Conservation (phyloP, 192 early-diverging fungal genomes). For the Backusella tuberculispora region DNA sequence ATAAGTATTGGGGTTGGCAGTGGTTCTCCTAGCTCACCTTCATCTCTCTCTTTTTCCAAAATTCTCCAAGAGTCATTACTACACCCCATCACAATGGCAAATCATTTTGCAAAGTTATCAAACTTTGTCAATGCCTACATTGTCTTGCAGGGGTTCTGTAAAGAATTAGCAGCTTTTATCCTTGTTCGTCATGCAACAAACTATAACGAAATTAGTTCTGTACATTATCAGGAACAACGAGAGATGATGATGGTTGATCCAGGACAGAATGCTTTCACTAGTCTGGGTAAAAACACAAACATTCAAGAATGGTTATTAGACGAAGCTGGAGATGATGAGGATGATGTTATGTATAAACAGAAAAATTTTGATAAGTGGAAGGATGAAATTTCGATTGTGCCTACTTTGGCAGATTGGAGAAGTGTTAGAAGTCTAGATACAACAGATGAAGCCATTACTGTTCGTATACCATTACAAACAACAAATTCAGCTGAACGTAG, state of each 20-base stretch:
- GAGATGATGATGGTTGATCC: slow-evolving; percentile 24
- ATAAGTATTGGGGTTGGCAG: background rate
- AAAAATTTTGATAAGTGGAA: slow-evolving; percentile 31
- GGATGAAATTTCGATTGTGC: slow-evolving; percentile 26
- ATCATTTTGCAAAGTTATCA: slow-evolving; percentile 46
- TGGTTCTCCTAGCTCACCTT: slow-evolving; percentile 18
- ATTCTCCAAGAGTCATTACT: slow-evolving; percentile 29
- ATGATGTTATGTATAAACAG: slow-evolving; percentile 20
- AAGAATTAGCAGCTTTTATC: slow-evolving; percentile 61
- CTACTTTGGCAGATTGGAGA: slow-evolving; percentile 32
- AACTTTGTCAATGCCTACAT: no score
- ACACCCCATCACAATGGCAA: slow-evolving; percentile 46
- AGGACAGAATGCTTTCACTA: background rate
- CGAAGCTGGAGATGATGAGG: slow-evolving; percentile 22
- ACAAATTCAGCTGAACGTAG: no score
- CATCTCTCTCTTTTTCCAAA: slow-evolving; percentile 41
- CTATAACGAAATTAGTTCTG: no score
- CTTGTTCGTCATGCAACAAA: slow-evolving; percentile 54
- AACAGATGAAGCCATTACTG: no score
- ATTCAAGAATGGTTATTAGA: slow-evolving; percentile 20
- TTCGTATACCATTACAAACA: no score
- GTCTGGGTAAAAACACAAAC: background rate
- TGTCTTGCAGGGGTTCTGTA: slow-evolving; percentile 65
- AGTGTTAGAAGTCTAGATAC: slow-evolving; percentile 25
- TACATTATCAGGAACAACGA: slow-evolving; percentile 21